These are phyloP conservation scores for Eucommia ulmoides DNA, from an alignment of 257 asterid genomes.

Conservation along the genomic window DNA sequence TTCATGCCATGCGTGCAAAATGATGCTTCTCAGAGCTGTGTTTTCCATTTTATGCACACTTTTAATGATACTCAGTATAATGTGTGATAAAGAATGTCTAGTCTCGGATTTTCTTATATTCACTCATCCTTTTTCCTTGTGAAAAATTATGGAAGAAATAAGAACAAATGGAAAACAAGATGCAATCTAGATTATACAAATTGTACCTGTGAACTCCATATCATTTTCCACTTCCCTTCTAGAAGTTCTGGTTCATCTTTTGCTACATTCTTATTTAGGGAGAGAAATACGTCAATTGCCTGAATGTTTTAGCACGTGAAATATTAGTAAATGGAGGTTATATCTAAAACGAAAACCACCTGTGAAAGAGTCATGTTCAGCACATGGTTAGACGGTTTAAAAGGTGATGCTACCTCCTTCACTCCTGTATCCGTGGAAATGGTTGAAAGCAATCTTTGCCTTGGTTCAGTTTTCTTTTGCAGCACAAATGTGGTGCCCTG, in stretches of 20 bases:
- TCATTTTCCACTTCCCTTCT: constrained; percentile 87
- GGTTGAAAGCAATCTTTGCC: constrained; percentile 61
- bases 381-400: neutral
- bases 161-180: no score
- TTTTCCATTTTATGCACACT: no score
- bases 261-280: constrained; percentile 19
- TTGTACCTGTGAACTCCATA: constrained; percentile 97
- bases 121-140: no score
- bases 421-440: constrained; percentile 47
- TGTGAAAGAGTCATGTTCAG: neutral
- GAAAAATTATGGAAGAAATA: no score
- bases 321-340: constrained; percentile 5
- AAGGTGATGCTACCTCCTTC: constrained; percentile 36
- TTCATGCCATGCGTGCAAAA: no score
- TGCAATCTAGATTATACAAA: no score
- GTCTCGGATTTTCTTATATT: no score
- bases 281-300: constrained; percentile 58
- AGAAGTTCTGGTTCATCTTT: constrained; percentile 45
- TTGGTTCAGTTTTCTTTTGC: constrained; percentile 71
- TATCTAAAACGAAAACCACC: neutral
- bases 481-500: constrained; percentile 99
- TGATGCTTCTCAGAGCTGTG: no score
- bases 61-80: no score
- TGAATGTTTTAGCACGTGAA: constrained; percentile 15
- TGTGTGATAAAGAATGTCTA: no score